Conservation (phyloP, 345 rosid species). For the Ceriops zippeliana region DNA sequence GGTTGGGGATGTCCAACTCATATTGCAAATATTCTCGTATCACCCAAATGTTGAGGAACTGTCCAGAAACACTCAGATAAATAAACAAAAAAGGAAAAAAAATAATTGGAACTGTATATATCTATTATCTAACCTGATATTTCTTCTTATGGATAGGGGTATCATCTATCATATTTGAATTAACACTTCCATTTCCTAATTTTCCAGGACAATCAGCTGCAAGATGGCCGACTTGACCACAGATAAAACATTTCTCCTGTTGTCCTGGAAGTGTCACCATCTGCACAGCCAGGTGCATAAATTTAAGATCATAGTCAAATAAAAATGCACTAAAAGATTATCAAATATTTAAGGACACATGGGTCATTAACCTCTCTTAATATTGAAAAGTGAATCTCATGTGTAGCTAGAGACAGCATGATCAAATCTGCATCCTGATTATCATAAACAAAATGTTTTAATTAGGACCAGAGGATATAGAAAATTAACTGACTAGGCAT, state of each 20-base stretch:
- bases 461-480: neutral
- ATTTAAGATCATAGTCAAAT: slow-evolving; percentile 6
- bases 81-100: slow-evolving; percentile 2
- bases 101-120: slow-evolving; percentile 1
- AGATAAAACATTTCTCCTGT: slow-evolving; percentile 83
- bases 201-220: slow-evolving; percentile 91
- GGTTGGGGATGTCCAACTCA: slow-evolving; percentile 75
- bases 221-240: slow-evolving; percentile 94
- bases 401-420: slow-evolving; percentile 94
- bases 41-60: slow-evolving; percentile 95
- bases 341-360: slow-evolving; percentile 12
- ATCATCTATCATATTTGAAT: slow-evolving; percentile 52
- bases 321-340: slow-evolving; percentile 1
- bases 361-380: slow-evolving; percentile 74
- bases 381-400: slow-evolving; percentile 96
- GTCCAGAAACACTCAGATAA: slow-evolving; percentile 21
- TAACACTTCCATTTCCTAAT: slow-evolving; percentile 36
- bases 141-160: slow-evolving; percentile 90
- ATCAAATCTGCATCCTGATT: slow-evolving; percentile 96
- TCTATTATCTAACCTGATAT: slow-evolving; percentile 67
- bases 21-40: slow-evolving; percentile 84
- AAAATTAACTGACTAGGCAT: neutral
- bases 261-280: slow-evolving; percentile 86
- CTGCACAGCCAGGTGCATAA: slow-evolving; percentile 33
- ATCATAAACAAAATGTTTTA: slow-evolving; percentile 12